Conservation (phyloP, 495 filamentous ascomycete species). For the Amphirosellinia nigrospora region DNA sequence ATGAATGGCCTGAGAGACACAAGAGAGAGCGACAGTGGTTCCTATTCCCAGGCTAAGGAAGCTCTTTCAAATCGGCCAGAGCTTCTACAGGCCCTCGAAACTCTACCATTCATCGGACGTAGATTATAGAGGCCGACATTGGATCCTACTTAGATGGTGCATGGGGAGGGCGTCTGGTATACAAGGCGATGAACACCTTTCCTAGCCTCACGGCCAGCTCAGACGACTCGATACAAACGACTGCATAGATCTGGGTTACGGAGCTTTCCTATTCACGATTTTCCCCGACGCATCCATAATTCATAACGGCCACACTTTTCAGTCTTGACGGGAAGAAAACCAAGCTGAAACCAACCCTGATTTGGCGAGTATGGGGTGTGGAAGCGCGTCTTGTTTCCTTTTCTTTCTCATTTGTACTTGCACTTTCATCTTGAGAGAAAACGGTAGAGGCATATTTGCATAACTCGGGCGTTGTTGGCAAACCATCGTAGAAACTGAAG, state of each 20-base stretch:
- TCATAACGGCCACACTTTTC: conserved; percentile 26
- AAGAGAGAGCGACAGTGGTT: conserved; percentile 92
- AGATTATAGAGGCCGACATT: conserved; percentile 19
- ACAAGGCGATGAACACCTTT: conserved; percentile 19
- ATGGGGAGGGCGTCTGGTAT: conserved; percentile 18
- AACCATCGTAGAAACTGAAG: conserved; percentile 36
- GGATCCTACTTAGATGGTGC: conserved; percentile 25
- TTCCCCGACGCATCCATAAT: not conserved
- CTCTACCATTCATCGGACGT: conserved; percentile 67
- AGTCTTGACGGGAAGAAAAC: conserved; percentile 1
- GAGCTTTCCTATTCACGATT: conserved; percentile 33
- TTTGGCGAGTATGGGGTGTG: not conserved
- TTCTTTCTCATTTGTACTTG: conserved; percentile 7
- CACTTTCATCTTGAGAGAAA: conserved; percentile 15
- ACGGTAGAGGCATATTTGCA: conserved; percentile 36
- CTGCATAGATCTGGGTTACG: conserved; percentile 41
- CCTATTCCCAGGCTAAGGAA: conserved; percentile 77
- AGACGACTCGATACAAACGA: conserved; percentile 25
- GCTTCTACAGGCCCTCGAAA: conserved; percentile 84
- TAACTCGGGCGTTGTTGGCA: conserved; percentile 46
- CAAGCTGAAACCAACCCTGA: not conserved
- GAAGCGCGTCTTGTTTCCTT: conserved; percentile 16
- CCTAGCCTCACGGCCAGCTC: conserved; percentile 15
- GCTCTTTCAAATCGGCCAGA: conserved; percentile 82
- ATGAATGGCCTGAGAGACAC: conserved; percentile 91